phyloP scores from a whole-genome alignment of 768 basidiomycete genomes.

The Pleurotus cornucopiae region DNA sequence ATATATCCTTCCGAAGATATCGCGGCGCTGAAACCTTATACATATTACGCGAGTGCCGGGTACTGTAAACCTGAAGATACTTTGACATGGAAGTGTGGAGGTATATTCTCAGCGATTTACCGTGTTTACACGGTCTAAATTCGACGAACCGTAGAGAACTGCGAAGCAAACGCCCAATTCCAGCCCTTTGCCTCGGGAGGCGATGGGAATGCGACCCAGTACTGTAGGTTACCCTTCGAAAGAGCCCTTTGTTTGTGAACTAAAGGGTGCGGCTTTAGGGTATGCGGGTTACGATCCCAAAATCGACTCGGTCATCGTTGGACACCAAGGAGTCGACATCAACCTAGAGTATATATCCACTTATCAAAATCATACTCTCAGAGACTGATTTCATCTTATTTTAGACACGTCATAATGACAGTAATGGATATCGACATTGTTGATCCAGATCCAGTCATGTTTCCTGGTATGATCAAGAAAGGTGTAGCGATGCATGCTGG shows the following conservation, averaged over 20 bases:
- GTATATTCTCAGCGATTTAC: constrained; percentile 20
- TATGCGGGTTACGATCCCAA: constrained; percentile 5
- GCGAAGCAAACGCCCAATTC: constrained; percentile 3
- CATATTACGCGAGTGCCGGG: constrained; percentile 37
- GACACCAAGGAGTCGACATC: constrained; percentile 4
- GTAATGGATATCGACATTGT: constrained; percentile 4
- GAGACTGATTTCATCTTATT: neutral
- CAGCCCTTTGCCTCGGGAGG: constrained; percentile 1
- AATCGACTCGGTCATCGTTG: constrained; percentile 1
- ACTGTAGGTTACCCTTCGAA: neutral
- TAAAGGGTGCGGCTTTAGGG: neutral
- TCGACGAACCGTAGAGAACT: neutral
- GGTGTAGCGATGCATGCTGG: neutral
- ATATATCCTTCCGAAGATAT: constrained; percentile 29
- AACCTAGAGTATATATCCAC: neutral
- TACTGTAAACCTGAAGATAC: constrained; percentile 37
- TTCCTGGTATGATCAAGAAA: neutral
- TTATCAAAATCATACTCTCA: neutral
- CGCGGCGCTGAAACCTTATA: constrained; percentile 32
- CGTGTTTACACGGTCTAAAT: neutral
- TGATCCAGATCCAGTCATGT: constrained; percentile 1
- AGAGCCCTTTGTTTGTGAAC: no score
- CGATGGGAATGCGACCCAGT: constrained; percentile 1
- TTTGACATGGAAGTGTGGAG: constrained; percentile 42
- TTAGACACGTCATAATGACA: constrained; percentile 1